Evolutionary conservation across 768 basidiomycete genomes (phyloP).

Genomic region (Floccularia luteovirens): DNA sequence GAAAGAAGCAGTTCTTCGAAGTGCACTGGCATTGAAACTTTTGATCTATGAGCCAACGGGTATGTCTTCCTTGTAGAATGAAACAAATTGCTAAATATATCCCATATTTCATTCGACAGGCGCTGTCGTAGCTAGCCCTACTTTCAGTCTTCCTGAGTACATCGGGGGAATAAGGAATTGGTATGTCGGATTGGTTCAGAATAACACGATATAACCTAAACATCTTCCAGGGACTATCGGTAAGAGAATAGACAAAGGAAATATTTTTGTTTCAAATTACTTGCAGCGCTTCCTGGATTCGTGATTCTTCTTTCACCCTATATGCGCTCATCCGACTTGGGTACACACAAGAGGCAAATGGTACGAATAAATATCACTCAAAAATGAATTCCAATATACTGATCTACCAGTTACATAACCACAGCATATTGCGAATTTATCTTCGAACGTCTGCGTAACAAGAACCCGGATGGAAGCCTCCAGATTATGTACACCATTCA

Average conservation of each 20-base stretch:
- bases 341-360: conserved; percentile 87
- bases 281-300: conserved; percentile 75
- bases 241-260: conserved; percentile 15
- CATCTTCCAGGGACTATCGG: conserved; percentile 52
- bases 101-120: conserved; percentile 30
- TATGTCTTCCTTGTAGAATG: conserved; percentile 11
- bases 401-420: too few relatives aligned
- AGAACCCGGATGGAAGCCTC: conserved; percentile 84
- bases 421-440: conserved; percentile 90
- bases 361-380: conserved; percentile 26
- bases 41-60: conserved; percentile 91
- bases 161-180: conserved; percentile 90
- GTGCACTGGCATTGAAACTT: conserved; percentile 89
- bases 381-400: not conserved
- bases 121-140: conserved; percentile 91
- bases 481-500: conserved; percentile 99
- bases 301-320: conserved; percentile 94
- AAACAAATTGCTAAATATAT: too few relatives aligned
- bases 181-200: conserved; percentile 25
- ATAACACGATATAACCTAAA: conserved; percentile 1
- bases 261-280: not conserved
- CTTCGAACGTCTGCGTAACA: conserved; percentile 70
- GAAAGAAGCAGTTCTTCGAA: conserved; percentile 92
- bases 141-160: conserved; percentile 89
- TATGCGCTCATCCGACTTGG: conserved; percentile 93